A percentile compares a stretch with the other conserved stretches of the same genome.
These are phyloP conservation scores for Penicillium verhagenii DNA, from an alignment of 495 filamentous ascomycete species.

Conservation along the genomic window DNA sequence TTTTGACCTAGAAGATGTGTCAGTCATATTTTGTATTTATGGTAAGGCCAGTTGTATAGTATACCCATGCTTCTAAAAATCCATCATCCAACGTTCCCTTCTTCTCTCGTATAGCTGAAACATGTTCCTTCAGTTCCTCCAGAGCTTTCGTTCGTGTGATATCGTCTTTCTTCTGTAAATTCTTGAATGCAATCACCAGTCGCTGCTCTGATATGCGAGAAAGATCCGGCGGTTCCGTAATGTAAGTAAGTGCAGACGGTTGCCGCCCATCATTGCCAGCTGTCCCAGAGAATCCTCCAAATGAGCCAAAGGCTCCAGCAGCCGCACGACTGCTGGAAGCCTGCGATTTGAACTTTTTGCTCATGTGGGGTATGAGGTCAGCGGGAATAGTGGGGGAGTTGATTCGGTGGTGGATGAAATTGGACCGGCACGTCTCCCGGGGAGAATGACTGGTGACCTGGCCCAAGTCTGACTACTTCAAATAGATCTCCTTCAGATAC, in stretches of 20 bases:
- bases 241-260: slow-evolving; percentile 72
- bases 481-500: background rate
- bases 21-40: slow-evolving; percentile 18
- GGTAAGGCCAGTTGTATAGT: slow-evolving; percentile 31
- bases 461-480: background rate
- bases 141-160: slow-evolving; percentile 91
- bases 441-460: background rate
- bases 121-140: slow-evolving; percentile 72
- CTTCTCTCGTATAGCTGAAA: slow-evolving; percentile 46
- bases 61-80: slow-evolving; percentile 83
- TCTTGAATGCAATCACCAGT: slow-evolving; percentile 85
- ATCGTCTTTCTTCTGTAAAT: slow-evolving; percentile 86
- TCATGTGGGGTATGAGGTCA: slow-evolving; percentile 54
- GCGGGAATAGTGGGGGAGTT: slow-evolving; percentile 29
- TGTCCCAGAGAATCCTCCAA: slow-evolving; percentile 44
- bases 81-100: slow-evolving; percentile 66
- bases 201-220: slow-evolving; percentile 73
- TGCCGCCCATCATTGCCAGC: slow-evolving; percentile 47
- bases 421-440: slow-evolving; percentile 5
- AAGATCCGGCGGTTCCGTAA: slow-evolving; percentile 81
- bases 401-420: slow-evolving; percentile 5
- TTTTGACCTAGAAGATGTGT: slow-evolving; percentile 59
- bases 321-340: slow-evolving; percentile 70
- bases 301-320: slow-evolving; percentile 46
- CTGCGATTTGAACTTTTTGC: slow-evolving; percentile 68